Percentiles rank a stretch among this genome's conserved stretches.
Evolutionary conservation across 1,139 yeast genomes (phyloP).

Genomic region (Suhomyces guaymorum): DNA sequence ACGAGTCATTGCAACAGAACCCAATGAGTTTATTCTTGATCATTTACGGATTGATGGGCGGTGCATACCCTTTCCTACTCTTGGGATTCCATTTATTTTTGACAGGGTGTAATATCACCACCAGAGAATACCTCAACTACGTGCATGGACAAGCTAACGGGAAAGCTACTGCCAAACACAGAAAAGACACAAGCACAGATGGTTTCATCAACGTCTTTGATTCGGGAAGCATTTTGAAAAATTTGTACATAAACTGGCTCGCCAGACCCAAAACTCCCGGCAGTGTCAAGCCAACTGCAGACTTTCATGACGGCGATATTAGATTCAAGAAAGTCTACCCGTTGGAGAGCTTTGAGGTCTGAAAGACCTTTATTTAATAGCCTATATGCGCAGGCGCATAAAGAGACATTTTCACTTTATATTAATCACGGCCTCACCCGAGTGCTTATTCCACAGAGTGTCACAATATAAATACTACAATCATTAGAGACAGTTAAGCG

Average conservation of each 20-base stretch:
- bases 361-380: not conserved
- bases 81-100: constrained; percentile 55
- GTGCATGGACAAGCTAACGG: constrained; percentile 21
- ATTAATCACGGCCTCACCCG: too few species aligned
- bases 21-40: constrained; percentile 53
- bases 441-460: too few species aligned
- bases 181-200: constrained; percentile 8
- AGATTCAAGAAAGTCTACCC: constrained; percentile 34
- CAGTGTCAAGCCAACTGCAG: constrained; percentile 36
- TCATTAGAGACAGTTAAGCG: too few species aligned
- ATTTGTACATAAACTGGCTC: constrained; percentile 50
- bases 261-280: constrained; percentile 52
- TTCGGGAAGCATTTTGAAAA: constrained; percentile 33
- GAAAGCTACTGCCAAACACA: constrained; percentile 3
- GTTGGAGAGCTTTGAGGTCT: constrained; percentile 5
- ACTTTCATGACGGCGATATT: constrained; percentile 43
- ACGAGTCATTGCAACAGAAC: constrained; percentile 13
- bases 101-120: constrained; percentile 62
- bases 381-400: constrained; percentile 3
- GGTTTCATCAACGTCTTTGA: constrained; percentile 47
- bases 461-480: too few species aligned
- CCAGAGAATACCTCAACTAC: constrained; percentile 62
- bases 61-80: constrained; percentile 57
- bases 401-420: too few species aligned
- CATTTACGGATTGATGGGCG: constrained; percentile 44